Conservation (phyloP, 2,329 filamentous ascomycete species). For the Nothopassalora personata region DNA sequence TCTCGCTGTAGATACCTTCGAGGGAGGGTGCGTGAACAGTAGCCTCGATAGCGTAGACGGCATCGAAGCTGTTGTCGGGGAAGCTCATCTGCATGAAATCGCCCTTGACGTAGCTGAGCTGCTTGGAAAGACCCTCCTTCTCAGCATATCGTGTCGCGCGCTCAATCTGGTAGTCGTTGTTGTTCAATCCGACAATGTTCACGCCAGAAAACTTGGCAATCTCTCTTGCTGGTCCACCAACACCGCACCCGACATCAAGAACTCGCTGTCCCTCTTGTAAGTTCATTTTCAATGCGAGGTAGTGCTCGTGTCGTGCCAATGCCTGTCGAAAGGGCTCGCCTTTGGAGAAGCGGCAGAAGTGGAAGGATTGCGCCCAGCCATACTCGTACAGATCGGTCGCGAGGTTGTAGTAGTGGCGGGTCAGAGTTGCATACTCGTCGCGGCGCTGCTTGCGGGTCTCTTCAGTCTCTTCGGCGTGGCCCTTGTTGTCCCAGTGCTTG, state of each 20-base stretch:
- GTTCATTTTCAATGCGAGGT: conserved; percentile 83
- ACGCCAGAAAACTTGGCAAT: conserved; percentile 92
- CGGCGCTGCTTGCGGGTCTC: conserved; percentile 70
- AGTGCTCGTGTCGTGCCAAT: conserved; percentile 95
- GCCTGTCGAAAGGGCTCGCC: conserved; percentile 86
- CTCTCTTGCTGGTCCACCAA: conserved; percentile 89
- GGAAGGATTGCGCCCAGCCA: conserved; percentile 93
- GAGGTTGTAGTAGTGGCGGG: conserved; percentile 64
- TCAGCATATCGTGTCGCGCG: conserved; percentile 80
- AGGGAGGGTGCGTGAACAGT: conserved; percentile 90
- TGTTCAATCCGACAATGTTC: conserved; percentile 89
- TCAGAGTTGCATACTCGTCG: conserved; percentile 87
- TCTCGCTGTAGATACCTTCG: conserved; percentile 88
- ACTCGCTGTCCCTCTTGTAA: conserved; percentile 84
- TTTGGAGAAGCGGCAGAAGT: conserved; percentile 89
- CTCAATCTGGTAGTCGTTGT: conserved; percentile 98
- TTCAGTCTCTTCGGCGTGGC: conserved; percentile 71
- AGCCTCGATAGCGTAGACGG: conserved; percentile 94
- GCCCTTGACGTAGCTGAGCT: conserved; percentile 84
- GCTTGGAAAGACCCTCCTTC: conserved; percentile 72
- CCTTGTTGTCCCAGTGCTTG: conserved; percentile 92
- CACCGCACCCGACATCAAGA: conserved; percentile 93
- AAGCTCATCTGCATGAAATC: conserved; percentile 99
- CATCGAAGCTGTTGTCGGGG: conserved; percentile 85
- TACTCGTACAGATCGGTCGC: conserved; percentile 57